Conservation (phyloP, 2,329 filamentous ascomycete genomes). For the Stagonosporopsis tanaceti region DNA sequence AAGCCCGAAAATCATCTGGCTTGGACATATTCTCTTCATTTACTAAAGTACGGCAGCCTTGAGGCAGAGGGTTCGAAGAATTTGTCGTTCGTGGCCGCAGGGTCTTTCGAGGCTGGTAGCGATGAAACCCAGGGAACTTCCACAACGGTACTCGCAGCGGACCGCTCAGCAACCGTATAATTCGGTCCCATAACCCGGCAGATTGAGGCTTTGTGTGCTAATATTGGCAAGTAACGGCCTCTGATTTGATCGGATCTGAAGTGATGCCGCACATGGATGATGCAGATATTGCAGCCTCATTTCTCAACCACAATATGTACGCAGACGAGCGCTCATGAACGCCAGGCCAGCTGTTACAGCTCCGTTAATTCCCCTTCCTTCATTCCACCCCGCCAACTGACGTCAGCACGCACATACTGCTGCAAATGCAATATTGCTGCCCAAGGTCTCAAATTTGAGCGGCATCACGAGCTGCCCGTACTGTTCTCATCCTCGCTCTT, state of each 20-base stretch:
- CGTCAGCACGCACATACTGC: neutral
- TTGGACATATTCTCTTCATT: neutral
- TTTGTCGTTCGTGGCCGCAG: neutral
- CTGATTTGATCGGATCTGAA: neutral
- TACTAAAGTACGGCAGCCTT: neutral
- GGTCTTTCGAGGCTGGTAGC: neutral
- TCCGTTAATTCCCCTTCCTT: neutral
- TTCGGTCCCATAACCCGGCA: neutral
- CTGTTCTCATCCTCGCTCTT: conserved; percentile 11
- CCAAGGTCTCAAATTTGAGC: neutral
- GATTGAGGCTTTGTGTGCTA: neutral
- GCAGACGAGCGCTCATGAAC: neutral
- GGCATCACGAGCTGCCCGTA: neutral
- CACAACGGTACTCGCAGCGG: neutral
- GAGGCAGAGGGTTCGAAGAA: neutral
- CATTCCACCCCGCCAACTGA: neutral
- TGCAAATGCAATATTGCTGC: neutral
- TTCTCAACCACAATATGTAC: neutral
- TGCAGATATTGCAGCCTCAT: neutral
- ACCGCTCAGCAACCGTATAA: conserved; percentile 1
- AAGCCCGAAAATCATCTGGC: neutral
- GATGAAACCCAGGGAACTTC: neutral
- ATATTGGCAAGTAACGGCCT: neutral
- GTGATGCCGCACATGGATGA: neutral
- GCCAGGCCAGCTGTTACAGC: neutral